Percentiles rank a stretch among this genome's conserved stretches.
phyloP scores from a whole-genome alignment of 148 eudicot species.

The Polygonum maritimum region DNA sequence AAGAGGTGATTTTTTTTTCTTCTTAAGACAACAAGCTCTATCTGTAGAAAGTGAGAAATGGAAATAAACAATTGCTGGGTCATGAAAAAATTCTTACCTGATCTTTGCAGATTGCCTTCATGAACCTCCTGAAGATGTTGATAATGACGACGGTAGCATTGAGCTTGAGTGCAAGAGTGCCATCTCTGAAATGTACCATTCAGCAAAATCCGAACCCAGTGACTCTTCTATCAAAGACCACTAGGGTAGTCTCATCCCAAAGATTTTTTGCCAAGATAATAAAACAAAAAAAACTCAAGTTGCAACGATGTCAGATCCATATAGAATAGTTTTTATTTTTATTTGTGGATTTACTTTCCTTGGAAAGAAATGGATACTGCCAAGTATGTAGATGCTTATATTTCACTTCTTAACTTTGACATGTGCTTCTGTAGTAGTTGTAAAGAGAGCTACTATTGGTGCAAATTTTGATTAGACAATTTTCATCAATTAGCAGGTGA shows the following conservation, averaged over 20 bases:
- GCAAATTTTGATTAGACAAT: background rate
- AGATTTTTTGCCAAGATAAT: background rate
- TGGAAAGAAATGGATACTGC: background rate
- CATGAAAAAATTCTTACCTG: background rate
- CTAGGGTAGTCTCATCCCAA: slow-evolving; percentile 2
- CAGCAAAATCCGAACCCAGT: background rate
- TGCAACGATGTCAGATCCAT: background rate
- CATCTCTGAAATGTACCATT: slow-evolving; percentile 2
- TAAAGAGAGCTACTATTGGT: background rate
- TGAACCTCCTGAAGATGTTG: slow-evolving; percentile 6
- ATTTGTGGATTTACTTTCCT: background rate
- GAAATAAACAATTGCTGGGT: background rate
- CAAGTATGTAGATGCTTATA: background rate
- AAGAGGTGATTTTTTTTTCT: slow-evolving; percentile 20
- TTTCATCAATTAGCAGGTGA: background rate
- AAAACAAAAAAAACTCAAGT: background rate
- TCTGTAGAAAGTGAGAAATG: background rate
- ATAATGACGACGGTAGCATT: background rate
- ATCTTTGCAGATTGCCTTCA: slow-evolving; percentile 28
- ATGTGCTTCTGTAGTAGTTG: background rate
- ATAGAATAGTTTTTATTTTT: background rate
- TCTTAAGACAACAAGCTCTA: background rate
- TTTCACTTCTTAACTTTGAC: background rate
- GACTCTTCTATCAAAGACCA: slow-evolving; percentile 4
- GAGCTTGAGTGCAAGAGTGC: slow-evolving; percentile 4